These are phyloP conservation scores for Annona cherimola DNA, from an alignment of 164 flowering plant genomes.

Conservation along the genomic window DNA sequence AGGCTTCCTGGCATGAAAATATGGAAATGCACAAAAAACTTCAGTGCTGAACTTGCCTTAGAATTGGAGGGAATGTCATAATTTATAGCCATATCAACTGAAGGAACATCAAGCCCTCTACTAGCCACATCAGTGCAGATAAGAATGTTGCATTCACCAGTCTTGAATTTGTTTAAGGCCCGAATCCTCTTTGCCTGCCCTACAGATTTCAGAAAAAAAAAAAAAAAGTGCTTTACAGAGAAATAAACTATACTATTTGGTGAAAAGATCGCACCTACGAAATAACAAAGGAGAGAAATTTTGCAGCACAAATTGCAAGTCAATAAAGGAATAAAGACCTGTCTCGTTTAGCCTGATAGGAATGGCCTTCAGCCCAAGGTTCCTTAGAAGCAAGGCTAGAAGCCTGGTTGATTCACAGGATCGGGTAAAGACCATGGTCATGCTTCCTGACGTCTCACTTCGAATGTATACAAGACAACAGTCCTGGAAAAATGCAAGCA, in stretches of 20 bases:
- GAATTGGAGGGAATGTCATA: constrained; percentile 84
- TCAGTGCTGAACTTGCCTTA: constrained; percentile 42
- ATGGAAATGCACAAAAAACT: background rate
- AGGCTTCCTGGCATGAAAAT: background rate
- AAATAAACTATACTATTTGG: background rate
- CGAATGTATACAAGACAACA: constrained; percentile 77
- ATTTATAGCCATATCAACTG: constrained; percentile 91
- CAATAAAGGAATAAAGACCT: constrained; percentile 37
- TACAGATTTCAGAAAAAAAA: constrained; percentile 4
- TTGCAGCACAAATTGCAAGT: background rate
- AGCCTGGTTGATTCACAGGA: constrained; percentile 76
- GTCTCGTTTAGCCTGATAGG: constrained; percentile 90
- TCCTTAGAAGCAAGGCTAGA: constrained; percentile 67
- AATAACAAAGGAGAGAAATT: background rate
- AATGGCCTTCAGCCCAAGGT: constrained; percentile 76
- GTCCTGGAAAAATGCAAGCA: constrained; percentile 39
- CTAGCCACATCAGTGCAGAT: constrained; percentile 95
- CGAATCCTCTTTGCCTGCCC: constrained; percentile 76
- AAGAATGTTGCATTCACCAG: constrained; percentile 84
- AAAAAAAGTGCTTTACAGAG: background rate
- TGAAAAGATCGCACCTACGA: too few species aligned
- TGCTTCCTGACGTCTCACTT: constrained; percentile 54
- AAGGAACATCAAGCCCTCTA: constrained; percentile 93
- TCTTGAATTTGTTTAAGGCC: constrained; percentile 81
- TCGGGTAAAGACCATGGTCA: constrained; percentile 88